phyloP scores from a whole-genome alignment of 768 basidiomycete genomes.

The Amanita inopinata region DNA sequence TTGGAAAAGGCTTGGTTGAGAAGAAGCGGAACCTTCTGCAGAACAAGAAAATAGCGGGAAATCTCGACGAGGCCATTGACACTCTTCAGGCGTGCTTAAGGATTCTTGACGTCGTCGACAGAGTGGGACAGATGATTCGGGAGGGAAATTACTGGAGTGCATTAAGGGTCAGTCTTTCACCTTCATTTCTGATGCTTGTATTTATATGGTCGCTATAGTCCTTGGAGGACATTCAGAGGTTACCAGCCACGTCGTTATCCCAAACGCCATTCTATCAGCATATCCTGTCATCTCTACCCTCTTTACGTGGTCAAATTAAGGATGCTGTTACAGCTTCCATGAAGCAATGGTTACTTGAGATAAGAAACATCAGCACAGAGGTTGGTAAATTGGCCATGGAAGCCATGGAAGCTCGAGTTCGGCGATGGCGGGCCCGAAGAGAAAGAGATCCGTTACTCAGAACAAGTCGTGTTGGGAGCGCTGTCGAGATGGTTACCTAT shows the following conservation, averaged over 20 bases:
- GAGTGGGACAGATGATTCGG: slow-evolving; percentile 87
- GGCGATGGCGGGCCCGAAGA: slow-evolving; percentile 74
- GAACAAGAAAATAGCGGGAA: slow-evolving; percentile 85
- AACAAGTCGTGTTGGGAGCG: slow-evolving; percentile 75
- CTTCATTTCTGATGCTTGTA: slow-evolving; percentile 23
- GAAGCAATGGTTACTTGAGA: slow-evolving; percentile 96
- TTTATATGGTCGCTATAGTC: slow-evolving; percentile 46
- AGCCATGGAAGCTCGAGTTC: slow-evolving; percentile 74
- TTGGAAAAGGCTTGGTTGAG: slow-evolving; percentile 81
- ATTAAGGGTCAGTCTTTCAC: slow-evolving; percentile 62
- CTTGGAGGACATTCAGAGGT: slow-evolving; percentile 87
- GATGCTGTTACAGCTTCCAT: slow-evolving; percentile 90
- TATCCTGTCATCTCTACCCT: slow-evolving; percentile 85
- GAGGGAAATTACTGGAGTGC: slow-evolving; percentile 97
- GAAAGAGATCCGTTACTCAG: slow-evolving; percentile 79
- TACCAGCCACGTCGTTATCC: slow-evolving; percentile 81
- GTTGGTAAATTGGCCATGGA: slow-evolving; percentile 86
- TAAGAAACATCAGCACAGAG: slow-evolving; percentile 76
- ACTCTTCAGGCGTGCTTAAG: slow-evolving; percentile 88
- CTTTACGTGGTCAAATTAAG: slow-evolving; percentile 80
- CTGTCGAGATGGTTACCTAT: slow-evolving; percentile 84
- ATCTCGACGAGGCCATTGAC: slow-evolving; percentile 95
- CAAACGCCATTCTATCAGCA: slow-evolving; percentile 92
- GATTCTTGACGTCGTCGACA: slow-evolving; percentile 85
- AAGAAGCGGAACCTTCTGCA: slow-evolving; percentile 89